Base-by-base conservation (phyloP, 306 rosid species). In the Coriaria nepalensis region DNA sequence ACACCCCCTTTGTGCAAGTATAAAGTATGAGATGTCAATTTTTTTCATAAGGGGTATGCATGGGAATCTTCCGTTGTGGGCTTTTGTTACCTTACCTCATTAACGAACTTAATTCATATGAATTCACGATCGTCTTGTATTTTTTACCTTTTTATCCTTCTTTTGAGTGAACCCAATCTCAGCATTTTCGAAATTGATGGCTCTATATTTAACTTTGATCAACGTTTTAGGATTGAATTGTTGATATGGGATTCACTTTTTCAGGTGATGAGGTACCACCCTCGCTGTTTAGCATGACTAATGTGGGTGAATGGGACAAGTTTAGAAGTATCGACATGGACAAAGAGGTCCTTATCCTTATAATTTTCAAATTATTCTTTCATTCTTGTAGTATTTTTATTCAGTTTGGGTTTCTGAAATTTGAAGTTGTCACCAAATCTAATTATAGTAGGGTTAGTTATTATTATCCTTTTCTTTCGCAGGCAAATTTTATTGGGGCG, bases 321-420 rank as follows among this genome's bases (percentile, higher is more conserved):
- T 81, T 90, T 68, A 77, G 98, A 82, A 90, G 68, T 72, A 85
- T 85, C 48, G 98, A 90, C 87, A 90, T 85, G 98, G 98, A 90
- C 55, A 74, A 70, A 73, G 94, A 84, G 93, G 97, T 90, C 59
- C 48, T 51, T 50, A 55, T 50, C 14, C 43, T 64, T 59, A 45
- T 51, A 48, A 49, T 43, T 9, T 46, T 49, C 49, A 14, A 43
- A 37, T 45, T 37, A 9, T 15, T 49, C 20, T 54, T 32, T 43
- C 33, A 15, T 5, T n/a, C 29, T 20, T n/a, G 7, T 0, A 54
- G n/a, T n/a, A 11, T n/a, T 20, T 54, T 33, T 29, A 33, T 4
- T 8, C 41, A 29, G 29, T 44, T 8, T 29, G 8, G 9, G 10
- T 54, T 43, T 8, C 9, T 13, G 9, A n/a, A 42, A 10, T 40